These are phyloP conservation scores for Aureobasidium vineae DNA, from an alignment of 2,329 filamentous ascomycete species.

Conservation along the genomic window DNA sequence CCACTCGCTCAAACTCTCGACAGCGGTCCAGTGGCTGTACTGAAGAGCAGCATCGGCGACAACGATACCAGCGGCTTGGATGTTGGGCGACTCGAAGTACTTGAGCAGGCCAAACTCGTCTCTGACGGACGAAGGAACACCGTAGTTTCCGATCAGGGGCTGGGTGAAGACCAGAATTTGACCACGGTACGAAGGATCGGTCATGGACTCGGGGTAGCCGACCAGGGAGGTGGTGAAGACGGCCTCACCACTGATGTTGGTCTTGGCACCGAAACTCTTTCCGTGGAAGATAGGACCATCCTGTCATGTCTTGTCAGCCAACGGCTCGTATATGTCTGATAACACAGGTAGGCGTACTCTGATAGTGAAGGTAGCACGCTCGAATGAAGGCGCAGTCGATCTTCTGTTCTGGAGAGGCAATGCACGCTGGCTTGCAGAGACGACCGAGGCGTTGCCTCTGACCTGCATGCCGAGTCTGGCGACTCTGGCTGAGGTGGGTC, in stretches of 20 bases:
- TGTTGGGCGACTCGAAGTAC: constrained; percentile 97
- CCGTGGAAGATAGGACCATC: constrained; percentile 95
- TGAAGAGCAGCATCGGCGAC: constrained; percentile 90
- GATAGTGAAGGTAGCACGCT: constrained; percentile 91
- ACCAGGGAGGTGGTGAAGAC: constrained; percentile 98
- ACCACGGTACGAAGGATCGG: constrained; percentile 68
- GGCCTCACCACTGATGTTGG: constrained; percentile 95
- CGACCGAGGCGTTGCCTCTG: constrained; percentile 60
- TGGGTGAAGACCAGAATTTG: constrained; percentile 99
- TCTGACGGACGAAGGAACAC: constrained; percentile 80
- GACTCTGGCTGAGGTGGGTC: constrained; percentile 46
- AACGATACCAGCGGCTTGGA: constrained; percentile 93
- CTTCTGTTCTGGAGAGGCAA: constrained; percentile 60
- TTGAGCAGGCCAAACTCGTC: constrained; percentile 89
- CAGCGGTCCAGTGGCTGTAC: constrained; percentile 98
- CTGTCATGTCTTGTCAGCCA: constrained; percentile 47
- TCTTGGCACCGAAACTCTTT: constrained; percentile 93
- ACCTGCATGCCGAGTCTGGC: constrained; percentile 48
- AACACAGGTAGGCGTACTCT: constrained; percentile 57
- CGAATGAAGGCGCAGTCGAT: constrained; percentile 66
- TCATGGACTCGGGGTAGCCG: constrained; percentile 89
- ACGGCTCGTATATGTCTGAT: constrained; percentile 4
- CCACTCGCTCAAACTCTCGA: constrained; percentile 90
- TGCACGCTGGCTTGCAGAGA: constrained; percentile 67
- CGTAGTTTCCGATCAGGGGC: constrained; percentile 97